Evolutionary conservation across 495 filamentous ascomycete genomes (phyloP), one percentile per base, ranked within the genome.

Genomic region (Trichoderma virens): DNA sequence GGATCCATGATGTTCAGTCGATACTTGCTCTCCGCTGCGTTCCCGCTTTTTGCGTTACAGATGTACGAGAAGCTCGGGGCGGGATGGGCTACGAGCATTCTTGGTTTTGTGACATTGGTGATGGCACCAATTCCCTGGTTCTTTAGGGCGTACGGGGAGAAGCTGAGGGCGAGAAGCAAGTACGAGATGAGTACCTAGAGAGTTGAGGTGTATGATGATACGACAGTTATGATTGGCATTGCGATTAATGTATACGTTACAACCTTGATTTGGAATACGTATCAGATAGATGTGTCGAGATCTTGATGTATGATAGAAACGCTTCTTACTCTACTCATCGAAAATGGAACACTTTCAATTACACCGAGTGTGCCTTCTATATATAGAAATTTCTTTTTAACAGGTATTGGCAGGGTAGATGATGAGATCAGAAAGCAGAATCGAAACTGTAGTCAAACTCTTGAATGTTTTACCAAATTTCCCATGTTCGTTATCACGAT

Each of bases 51-150:
- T 59, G 80, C 75, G 9, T 73, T 74, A 2, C 80, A 81, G 68
- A 81, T 84, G 82, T 83, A 83, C 66, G 62, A 76, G 61, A 76
- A 74, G 51, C 71, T 85, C 9, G 82, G 82, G 0, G 68, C 80
- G 62, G 79, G 61, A 2, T 85, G 82, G 82, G 82, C 79, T 18
- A 80, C 80, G 41, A 77, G 70, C 63, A 30, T 85, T 18, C 73
- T 84, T 66, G 82, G 76, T 0, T 82, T 84, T 23, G 68, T 85
- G 34, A 79, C 77, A 0, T 62, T 83, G 14, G 78, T 69, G 3
- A 77, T 84, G 74, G 72, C 82, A 41, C 73, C 80, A 18, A 80
- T 84, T 62, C 82, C 82, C 0, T 77, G 75, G 62, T 63, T 39
- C 25, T 63, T 63, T 20, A 77, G 71, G 62, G 70, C 67, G 31